phyloP scores from a whole-genome alignment of 139 green algal species.

The Ettlia oleoabundans region DNA sequence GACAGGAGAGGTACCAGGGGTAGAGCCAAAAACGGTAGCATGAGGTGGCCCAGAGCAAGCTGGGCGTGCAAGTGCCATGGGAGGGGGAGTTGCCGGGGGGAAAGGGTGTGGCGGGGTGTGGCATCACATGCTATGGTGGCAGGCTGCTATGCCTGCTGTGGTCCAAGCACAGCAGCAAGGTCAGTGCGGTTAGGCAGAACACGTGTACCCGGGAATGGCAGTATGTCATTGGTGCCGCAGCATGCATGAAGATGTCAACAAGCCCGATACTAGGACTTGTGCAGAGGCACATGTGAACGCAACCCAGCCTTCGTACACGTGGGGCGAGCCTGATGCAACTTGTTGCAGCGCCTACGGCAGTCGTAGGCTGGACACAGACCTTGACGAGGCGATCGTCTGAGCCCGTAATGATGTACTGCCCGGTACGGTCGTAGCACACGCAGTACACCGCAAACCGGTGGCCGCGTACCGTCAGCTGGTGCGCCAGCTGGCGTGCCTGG shows the following conservation, averaged over 20 bases:
- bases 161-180: too few species aligned
- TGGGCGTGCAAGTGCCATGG: too few species aligned
- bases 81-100: too few species aligned
- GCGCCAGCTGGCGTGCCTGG: conserved; percentile 34
- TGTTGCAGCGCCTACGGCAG: background rate
- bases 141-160: too few species aligned
- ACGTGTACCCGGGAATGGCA: too few species aligned
- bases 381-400: conserved; percentile 88
- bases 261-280: too few species aligned
- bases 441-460: conserved; percentile 82
- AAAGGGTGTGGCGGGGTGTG: too few species aligned
- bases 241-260: too few species aligned
- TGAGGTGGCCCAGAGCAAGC: too few species aligned
- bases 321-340: background rate
- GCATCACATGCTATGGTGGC: too few species aligned
- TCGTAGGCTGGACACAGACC: conserved; percentile 39
- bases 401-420: conserved; percentile 74
- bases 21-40: background rate
- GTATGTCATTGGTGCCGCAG: too few species aligned
- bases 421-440: conserved; percentile 63
- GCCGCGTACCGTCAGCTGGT: conserved; percentile 71
- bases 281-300: background rate
- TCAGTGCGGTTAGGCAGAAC: too few species aligned
- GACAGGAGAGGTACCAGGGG: background rate
- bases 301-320: background rate